Percentiles rank a stretch among this genome's conserved stretches.
These are phyloP conservation scores for Oryza coarctata DNA, from an alignment of 176 grass and related monocot species.

Conservation along the genomic window DNA sequence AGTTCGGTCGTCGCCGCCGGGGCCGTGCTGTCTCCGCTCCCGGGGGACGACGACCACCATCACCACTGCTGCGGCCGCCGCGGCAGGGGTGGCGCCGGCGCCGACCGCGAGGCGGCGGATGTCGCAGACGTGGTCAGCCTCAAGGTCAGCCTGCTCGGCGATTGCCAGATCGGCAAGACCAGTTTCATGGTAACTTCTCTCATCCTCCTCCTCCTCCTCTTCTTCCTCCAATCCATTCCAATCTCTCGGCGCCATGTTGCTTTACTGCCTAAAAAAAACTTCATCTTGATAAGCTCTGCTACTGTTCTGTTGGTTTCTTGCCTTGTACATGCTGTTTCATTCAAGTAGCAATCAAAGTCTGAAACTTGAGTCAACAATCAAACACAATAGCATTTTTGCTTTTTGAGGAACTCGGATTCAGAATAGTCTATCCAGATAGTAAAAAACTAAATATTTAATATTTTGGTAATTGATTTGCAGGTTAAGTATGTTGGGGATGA, in stretches of 20 bases:
- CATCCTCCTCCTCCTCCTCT: not conserved
- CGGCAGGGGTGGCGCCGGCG: no score
- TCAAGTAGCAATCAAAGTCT: not conserved
- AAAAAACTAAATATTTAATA: not conserved
- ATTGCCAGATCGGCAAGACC: slow-evolving; percentile 89
- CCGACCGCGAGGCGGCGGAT: not conserved
- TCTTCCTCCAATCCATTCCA: not conserved
- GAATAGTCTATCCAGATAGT: not conserved
- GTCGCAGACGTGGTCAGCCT: slow-evolving; percentile 62
- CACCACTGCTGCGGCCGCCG: not conserved
- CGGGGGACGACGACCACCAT: not conserved
- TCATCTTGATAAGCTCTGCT: slow-evolving; percentile 9
- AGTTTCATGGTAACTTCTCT: slow-evolving; percentile 86
- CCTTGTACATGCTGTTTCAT: not conserved
- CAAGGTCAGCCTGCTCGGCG: slow-evolving; percentile 95
- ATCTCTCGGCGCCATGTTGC: not conserved
- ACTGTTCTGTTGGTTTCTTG: not conserved
- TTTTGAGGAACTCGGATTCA: not conserved
- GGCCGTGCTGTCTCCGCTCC: slow-evolving; percentile 27
- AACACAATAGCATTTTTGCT: not conserved
- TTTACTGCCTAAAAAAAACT: not conserved
- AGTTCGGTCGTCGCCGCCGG: not conserved
- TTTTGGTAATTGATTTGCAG: slow-evolving; percentile 32
- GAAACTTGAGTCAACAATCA: not conserved
- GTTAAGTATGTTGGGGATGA: slow-evolving; percentile 80